A percentile compares a stretch with the other conserved stretches of the same genome.
Evolutionary conservation across 2,329 filamentous ascomycete species (phyloP).

Genomic region (Pyrenophora teres): DNA sequence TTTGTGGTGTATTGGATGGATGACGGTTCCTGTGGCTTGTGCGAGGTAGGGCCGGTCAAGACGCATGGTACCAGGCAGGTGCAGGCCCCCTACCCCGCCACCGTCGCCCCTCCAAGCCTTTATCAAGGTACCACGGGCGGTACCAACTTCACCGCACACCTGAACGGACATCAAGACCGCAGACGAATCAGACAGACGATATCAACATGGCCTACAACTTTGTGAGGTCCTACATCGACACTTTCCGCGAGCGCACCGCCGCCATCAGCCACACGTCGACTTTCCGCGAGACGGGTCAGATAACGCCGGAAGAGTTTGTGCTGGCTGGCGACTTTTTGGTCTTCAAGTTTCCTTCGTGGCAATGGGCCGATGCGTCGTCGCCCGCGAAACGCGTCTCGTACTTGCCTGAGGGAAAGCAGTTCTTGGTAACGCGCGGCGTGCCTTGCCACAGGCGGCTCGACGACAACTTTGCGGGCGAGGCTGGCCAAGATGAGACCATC

Average conservation of each 20-base stretch:
- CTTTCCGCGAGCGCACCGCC: constrained; percentile 87
- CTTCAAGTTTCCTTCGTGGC: constrained; percentile 99
- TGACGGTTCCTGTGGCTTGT: constrained; percentile 10
- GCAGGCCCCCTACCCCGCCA: constrained; percentile 4
- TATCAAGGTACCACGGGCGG: not conserved
- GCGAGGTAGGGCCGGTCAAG: constrained; percentile 3
- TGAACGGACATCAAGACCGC: not conserved
- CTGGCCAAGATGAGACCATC: constrained; percentile 82
- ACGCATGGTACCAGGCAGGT: constrained; percentile 6
- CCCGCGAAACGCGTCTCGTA: constrained; percentile 77
- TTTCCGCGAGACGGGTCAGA: constrained; percentile 90
- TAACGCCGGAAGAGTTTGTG: constrained; percentile 96
- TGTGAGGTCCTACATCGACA: constrained; percentile 88
- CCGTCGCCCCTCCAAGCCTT: constrained; percentile 13
- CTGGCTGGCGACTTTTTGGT: constrained; percentile 96
- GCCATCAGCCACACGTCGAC: constrained; percentile 89
- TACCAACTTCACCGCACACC: constrained; percentile 1
- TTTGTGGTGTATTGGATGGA: not conserved
- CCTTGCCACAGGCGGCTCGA: constrained; percentile 90
- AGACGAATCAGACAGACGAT: not conserved
- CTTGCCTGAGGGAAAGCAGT: constrained; percentile 90
- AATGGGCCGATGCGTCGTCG: constrained; percentile 89
- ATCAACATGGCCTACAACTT: constrained; percentile 73
- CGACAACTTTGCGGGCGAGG: constrained; percentile 89
- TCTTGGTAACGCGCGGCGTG: constrained; percentile 89